Base-by-base conservation (phyloP, 2,329 filamentous ascomycete species). In the Apiospora aurea region DNA sequence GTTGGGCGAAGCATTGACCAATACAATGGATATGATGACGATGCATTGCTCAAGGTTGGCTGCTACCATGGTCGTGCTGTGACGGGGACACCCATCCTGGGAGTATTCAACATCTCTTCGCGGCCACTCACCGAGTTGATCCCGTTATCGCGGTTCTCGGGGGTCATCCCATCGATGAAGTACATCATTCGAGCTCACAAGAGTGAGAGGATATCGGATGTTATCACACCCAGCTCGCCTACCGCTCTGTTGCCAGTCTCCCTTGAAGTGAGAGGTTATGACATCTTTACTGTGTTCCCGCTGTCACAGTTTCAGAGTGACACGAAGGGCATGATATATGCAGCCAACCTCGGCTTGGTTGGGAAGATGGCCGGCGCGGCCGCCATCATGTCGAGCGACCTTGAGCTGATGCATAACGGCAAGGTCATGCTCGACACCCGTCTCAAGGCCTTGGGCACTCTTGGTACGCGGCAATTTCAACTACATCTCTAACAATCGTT, bases 281-380 rank as follows among this genome's bases (percentile, higher is more conserved):
- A 98, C 68, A 94, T 98, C 70, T 85, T 97, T 11, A 92, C 91
- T 0, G 93, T 93, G 0, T 93, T 92, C 74, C 92, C 93, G 0
- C 81, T 95, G 1, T 85, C 86, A 0, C 81, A 85, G 0, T 91
- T 96, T 74, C 81, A 83, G 1, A 83, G 83, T n/a, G 80, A 84
- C 66, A 78, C 77, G 1, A 78, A 78, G 64, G 78, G 84, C 49
- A 74, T 80, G 26, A 83, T 92, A 0, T 83, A 83, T 61, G 85
- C 95, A 1, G 91, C 94, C 0, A 91, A 92, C 24, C 81, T 98
- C 0, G 96, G 96, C 0, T 84, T 98, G 1, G 75, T 97, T 4
- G 93, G 89, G 2, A 97, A 98, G 81, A 97, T 98, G 93, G 94
- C 94, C 0, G 96, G 95, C 0, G 90, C 92, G 0, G 95, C 94